Conservation (phyloP, 208 protist genomes). For the Naegleria gruberi region DNA sequence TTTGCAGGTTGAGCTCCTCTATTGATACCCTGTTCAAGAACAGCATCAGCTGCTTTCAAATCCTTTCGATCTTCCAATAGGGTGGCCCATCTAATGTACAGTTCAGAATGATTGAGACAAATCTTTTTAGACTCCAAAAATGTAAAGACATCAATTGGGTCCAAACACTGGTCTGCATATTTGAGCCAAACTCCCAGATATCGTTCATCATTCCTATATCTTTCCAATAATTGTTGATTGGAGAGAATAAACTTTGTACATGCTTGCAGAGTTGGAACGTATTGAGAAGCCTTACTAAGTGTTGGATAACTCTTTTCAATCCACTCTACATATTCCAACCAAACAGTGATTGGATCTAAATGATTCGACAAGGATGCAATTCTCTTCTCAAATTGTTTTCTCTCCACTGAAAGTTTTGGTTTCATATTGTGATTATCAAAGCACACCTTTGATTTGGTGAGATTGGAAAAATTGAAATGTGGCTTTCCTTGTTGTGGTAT, state of each 20-base stretch:
- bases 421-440: conserved; percentile 12
- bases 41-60: conserved; percentile 13
- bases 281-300: not conserved
- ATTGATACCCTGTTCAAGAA: not conserved
- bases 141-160: conserved; percentile 3
- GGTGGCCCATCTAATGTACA: not conserved
- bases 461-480: not conserved
- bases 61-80: not conserved
- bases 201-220: conserved; percentile 1
- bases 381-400: not conserved
- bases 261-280: not conserved
- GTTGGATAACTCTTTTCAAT: conserved; percentile 22
- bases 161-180: not conserved
- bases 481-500: not conserved
- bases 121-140: not conserved
- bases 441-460: not conserved
- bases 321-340: not conserved
- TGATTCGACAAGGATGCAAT: not conserved
- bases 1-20: not conserved
- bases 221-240: not conserved
- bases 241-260: not conserved
- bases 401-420: not conserved
- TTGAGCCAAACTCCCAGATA: not conserved
- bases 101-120: not conserved
- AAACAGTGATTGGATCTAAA: not conserved